Percentiles rank a stretch among this genome's conserved stretches.
These are phyloP conservation scores for Penicillium sp. DNA, from an alignment of 2,329 filamentous ascomycete species.

Conservation along the genomic window DNA sequence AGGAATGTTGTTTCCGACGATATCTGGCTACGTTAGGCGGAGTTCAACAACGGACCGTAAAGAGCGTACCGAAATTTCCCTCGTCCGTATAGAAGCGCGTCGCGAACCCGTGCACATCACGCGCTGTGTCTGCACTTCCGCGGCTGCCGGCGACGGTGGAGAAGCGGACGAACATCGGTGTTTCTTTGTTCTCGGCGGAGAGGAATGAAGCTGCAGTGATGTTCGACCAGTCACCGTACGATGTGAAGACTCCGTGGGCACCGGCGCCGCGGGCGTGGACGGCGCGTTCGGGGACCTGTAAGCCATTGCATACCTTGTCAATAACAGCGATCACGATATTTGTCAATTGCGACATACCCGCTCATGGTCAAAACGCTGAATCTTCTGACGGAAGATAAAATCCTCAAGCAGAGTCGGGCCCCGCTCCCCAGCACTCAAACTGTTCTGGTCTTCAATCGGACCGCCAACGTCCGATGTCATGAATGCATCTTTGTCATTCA, in stretches of 20 bases:
- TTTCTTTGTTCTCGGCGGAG: slow-evolving; percentile 56
- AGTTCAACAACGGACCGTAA: not conserved
- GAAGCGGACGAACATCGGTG: slow-evolving; percentile 67
- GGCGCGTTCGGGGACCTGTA: slow-evolving; percentile 59
- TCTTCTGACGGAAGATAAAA: slow-evolving; percentile 70
- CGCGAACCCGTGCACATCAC: slow-evolving; percentile 73
- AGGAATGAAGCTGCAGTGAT: slow-evolving; percentile 68
- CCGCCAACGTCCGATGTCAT: slow-evolving; percentile 67
- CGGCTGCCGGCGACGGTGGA: slow-evolving; percentile 70
- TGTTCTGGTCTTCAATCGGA: slow-evolving; percentile 65
- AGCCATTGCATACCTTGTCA: slow-evolving; percentile 1
- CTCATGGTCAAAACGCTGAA: slow-evolving; percentile 69
- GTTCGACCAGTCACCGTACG: slow-evolving; percentile 65
- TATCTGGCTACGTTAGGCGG: slow-evolving; percentile 21
- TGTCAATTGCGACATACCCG: slow-evolving; percentile 47
- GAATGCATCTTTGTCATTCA: slow-evolving; percentile 56
- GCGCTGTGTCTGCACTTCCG: slow-evolving; percentile 67
- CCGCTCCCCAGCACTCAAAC: slow-evolving; percentile 63
- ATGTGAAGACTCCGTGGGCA: slow-evolving; percentile 68
- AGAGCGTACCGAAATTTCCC: slow-evolving; percentile 57
- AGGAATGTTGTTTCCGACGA: slow-evolving; percentile 42
- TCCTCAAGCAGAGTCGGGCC: slow-evolving; percentile 70
- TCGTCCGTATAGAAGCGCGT: slow-evolving; percentile 69
- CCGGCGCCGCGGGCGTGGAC: slow-evolving; percentile 69
- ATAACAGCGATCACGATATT: not conserved